These are phyloP conservation scores for Cichorium intybus DNA, from an alignment of 140 eudicot genomes.

Conservation along the genomic window DNA sequence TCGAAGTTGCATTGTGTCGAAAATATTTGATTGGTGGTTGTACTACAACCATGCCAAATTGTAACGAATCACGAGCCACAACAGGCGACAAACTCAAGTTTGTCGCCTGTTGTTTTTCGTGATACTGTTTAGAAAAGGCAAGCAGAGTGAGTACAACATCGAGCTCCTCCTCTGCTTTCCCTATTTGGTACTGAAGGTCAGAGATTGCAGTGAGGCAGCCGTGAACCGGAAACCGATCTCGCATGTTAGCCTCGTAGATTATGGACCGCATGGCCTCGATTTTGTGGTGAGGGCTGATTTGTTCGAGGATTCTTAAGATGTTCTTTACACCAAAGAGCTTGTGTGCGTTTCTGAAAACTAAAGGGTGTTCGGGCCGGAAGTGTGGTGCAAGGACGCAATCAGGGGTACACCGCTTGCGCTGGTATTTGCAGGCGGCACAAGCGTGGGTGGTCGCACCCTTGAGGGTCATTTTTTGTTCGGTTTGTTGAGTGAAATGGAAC, in stretches of 20 bases:
- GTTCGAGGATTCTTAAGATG: constrained; percentile 22
- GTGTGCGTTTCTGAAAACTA: constrained; percentile 27
- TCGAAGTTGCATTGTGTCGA: neutral
- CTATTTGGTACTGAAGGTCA: constrained; percentile 20
- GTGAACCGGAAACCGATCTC: constrained; percentile 32
- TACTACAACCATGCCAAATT: constrained; percentile 2
- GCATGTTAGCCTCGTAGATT: constrained; percentile 40
- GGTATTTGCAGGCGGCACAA: constrained; percentile 43
- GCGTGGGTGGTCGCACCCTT: constrained; percentile 30
- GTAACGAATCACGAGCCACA: constrained; percentile 1
- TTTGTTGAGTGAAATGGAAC: constrained; percentile 8
- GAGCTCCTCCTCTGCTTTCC: constrained; percentile 19
- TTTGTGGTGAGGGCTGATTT: constrained; percentile 18
- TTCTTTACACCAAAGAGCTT: constrained; percentile 40
- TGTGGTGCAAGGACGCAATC: constrained; percentile 37
- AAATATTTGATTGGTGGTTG: neutral
- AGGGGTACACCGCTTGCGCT: constrained; percentile 38
- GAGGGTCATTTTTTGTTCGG: constrained; percentile 24
- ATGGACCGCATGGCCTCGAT: constrained; percentile 31
- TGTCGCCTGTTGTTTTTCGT: constrained; percentile 3
- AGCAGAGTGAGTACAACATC: constrained; percentile 9
- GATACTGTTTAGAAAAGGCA: constrained; percentile 20
- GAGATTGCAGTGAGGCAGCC: constrained; percentile 22
- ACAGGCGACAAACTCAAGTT: neutral
- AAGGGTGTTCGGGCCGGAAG: constrained; percentile 34